Evolutionary conservation across 805 yeast genomes (phyloP).

Genomic region (Maudiozyma pseudohumilis): DNA sequence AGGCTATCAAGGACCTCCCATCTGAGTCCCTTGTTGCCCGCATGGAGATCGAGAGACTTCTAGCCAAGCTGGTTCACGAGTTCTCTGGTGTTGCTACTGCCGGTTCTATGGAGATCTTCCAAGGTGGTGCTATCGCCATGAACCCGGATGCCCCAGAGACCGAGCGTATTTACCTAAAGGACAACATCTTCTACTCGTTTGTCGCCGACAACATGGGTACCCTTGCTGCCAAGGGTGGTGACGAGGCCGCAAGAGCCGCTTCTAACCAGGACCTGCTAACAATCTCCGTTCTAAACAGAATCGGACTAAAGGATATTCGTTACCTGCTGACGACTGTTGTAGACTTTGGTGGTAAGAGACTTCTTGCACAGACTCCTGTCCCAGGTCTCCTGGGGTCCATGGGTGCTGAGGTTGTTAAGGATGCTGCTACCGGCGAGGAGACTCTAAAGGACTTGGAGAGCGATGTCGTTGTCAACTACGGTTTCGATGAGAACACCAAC

Average conservation of each 20-base stretch:
- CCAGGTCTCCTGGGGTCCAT: constrained; percentile 56
- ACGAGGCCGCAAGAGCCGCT: constrained; percentile 76
- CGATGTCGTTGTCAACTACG: constrained; percentile 55
- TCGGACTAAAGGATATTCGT: constrained; percentile 53
- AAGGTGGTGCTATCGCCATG: constrained; percentile 66
- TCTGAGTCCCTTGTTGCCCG: constrained; percentile 50
- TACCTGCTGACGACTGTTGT: constrained; percentile 76
- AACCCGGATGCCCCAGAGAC: constrained; percentile 63
- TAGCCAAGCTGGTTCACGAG: constrained; percentile 62
- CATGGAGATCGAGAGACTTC: constrained; percentile 62
- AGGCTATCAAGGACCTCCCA: constrained; percentile 67
- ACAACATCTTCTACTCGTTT: constrained; percentile 79
- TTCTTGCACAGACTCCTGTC: constrained; percentile 89
- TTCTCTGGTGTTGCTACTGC: constrained; percentile 66
- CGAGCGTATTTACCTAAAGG: constrained; percentile 60
- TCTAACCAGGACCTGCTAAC: constrained; percentile 70
- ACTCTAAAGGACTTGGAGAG: constrained; percentile 29
- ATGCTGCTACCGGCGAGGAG: constrained; percentile 35
- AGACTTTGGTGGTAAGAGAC: constrained; percentile 81
- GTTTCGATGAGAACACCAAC: constrained; percentile 53
- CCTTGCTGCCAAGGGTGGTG: constrained; percentile 62
- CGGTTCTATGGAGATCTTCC: constrained; percentile 68
- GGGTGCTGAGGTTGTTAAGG: constrained; percentile 32
- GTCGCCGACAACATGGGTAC: constrained; percentile 54
- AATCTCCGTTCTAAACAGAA: constrained; percentile 54